Evolutionary conservation across 306 rosid genomes (phyloP), one percentile per base, ranked within the genome.

Genomic region (Vigna mungo): DNA sequence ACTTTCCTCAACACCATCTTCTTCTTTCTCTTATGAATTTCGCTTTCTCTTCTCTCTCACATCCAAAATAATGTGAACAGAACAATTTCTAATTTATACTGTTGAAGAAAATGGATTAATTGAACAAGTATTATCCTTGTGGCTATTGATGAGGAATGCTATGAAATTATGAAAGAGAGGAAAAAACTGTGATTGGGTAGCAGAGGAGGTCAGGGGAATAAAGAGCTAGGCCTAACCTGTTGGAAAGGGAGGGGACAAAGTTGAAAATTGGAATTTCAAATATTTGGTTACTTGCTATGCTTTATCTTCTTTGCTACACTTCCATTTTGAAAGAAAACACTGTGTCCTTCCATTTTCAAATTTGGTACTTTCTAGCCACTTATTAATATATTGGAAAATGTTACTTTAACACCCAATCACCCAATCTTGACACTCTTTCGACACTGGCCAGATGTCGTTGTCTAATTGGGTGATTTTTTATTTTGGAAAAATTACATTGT

Each of bases 1-100:
- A 93, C 93, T 87, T 93, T 93, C 83, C 98, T 86, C 47, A 93
- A 87, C 78, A 89, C 98, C 98, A 93, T 82, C 67, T 64, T 23
- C 74, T 44, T 68, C 77, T 16, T 11, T 12, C 17, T 53, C 44
- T 7, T 7, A 0, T 8, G 9, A 39, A 7, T 8, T 39, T 39
- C 9, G 43, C 9, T 8, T 12, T 60, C 65, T 51, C 17, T 52
- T 78, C 56, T 64, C 74, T 20, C 70, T 61, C 74, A 20, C 68
- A 3, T 0, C 17, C 65, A 59, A 25, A 39, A 39, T 1, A 39
- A 39, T 8, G 43, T 37, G 44, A 39, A 39, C 2, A 39, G 13
- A 16, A 61, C 48, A 20, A 43, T 37, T 32, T 61, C 56, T 25
- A 48, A 14, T 71, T 32, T 21, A 68, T 3, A 30, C 34, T 30